Evolutionary conservation across 495 filamentous ascomycete species (phyloP).

Genomic region (Podospora anserina): DNA sequence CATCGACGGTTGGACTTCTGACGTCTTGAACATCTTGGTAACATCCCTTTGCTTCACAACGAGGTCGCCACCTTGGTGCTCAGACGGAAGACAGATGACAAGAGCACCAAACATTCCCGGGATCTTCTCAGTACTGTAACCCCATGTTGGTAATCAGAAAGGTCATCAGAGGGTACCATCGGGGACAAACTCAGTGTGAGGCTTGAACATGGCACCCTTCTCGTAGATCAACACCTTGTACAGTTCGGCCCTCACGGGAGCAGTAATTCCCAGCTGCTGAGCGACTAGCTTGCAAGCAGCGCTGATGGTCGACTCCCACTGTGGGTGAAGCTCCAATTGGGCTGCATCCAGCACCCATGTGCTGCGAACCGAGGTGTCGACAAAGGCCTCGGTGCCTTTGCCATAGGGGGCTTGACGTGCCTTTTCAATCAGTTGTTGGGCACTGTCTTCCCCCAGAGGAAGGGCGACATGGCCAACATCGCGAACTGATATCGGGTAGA

Average conservation of each 20-base stretch:
- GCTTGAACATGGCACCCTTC: slow-evolving; percentile 52
- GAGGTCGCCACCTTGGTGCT: slow-evolving; percentile 52
- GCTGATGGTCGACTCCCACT: slow-evolving; percentile 34
- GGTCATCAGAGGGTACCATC: not conserved
- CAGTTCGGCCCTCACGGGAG: slow-evolving; percentile 39
- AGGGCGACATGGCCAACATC: slow-evolving; percentile 39
- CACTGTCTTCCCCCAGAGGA: slow-evolving; percentile 44
- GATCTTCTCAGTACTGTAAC: slow-evolving; percentile 44
- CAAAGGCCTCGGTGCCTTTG: slow-evolving; percentile 43
- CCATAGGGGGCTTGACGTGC: slow-evolving; percentile 48
- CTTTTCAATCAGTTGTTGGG: slow-evolving; percentile 37
- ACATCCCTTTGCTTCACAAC: slow-evolving; percentile 40
- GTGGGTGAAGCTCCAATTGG: slow-evolving; percentile 44
- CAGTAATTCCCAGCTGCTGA: slow-evolving; percentile 34
- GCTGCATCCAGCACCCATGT: slow-evolving; percentile 49
- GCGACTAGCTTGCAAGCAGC: slow-evolving; percentile 24
- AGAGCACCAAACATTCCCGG: slow-evolving; percentile 58
- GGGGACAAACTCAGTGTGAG: slow-evolving; percentile 46
- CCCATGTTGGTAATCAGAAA: slow-evolving; percentile 10
- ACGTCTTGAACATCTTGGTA: slow-evolving; percentile 38
- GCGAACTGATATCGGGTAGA: slow-evolving; percentile 33
- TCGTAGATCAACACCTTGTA: slow-evolving; percentile 59
- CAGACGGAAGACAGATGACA: slow-evolving; percentile 52
- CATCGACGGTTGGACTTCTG: slow-evolving; percentile 38
- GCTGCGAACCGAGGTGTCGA: slow-evolving; percentile 48